These are phyloP conservation scores for Hagleromyces aurorensis DNA, from an alignment of 805 yeast species.

Conservation along the genomic window DNA sequence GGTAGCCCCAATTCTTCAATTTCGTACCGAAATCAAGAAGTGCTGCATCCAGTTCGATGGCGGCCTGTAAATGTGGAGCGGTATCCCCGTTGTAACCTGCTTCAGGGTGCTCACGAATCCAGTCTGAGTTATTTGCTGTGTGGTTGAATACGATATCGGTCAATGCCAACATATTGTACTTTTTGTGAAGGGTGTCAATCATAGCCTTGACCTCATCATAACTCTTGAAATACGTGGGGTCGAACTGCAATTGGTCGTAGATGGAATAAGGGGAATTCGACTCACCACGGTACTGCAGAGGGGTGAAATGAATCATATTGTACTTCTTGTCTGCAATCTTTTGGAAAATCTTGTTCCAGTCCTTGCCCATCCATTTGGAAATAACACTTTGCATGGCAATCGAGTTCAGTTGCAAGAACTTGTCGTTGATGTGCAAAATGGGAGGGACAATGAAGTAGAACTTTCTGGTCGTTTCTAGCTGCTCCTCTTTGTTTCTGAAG, in stretches of 20 bases:
- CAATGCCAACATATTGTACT: constrained; percentile 61
- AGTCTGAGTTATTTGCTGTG: constrained; percentile 81
- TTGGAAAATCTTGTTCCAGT: constrained; percentile 61
- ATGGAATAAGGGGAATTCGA: constrained; percentile 93
- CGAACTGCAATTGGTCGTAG: constrained; percentile 75
- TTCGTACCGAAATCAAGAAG: constrained; percentile 56
- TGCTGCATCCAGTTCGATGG: constrained; percentile 74
- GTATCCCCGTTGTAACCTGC: constrained; percentile 80
- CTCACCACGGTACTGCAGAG: constrained; percentile 81
- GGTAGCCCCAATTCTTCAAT: constrained; percentile 51
- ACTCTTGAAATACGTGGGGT: constrained; percentile 51
- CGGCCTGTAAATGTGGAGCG: constrained; percentile 82
- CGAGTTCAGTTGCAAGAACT: constrained; percentile 63
- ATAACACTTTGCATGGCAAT: constrained; percentile 77
- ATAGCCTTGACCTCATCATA: constrained; percentile 46
- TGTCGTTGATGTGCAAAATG: constrained; percentile 47
- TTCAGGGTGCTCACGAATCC: constrained; percentile 85
- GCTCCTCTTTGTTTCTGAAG: constrained; percentile 36
- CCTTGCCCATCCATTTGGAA: constrained; percentile 84
- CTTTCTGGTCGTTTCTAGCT: constrained; percentile 44
- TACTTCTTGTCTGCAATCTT: constrained; percentile 69
- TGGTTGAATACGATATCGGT: constrained; percentile 94
- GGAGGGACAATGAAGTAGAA: constrained; percentile 79
- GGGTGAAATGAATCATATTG: constrained; percentile 95
- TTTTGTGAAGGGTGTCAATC: constrained; percentile 41